Evolutionary conservation across 1,284 basidiomycete species (phyloP).

Genomic region (Cryptococcus sp.): DNA sequence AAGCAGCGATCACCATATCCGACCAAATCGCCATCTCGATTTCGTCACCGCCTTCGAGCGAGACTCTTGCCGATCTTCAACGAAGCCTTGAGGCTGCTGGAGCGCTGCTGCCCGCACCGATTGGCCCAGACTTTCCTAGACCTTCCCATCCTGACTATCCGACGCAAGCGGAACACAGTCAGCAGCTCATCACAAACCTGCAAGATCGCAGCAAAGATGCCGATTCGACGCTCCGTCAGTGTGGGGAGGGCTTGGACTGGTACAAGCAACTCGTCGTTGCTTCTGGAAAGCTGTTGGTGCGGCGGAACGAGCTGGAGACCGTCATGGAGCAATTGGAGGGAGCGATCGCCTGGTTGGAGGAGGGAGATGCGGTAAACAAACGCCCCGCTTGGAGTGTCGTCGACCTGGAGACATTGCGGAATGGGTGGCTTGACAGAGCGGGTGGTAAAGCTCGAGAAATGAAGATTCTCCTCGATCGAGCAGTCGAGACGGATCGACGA

Average conservation of each 20-base stretch:
- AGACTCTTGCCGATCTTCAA: too few relatives aligned
- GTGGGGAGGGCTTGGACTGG: slow-evolving; percentile 19
- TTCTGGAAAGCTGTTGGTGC: slow-evolving; percentile 1
- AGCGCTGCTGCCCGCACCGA: slow-evolving; percentile 11
- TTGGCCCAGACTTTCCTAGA: slow-evolving; percentile 19
- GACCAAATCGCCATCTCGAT: slow-evolving; percentile 14
- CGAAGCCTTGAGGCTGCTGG: slow-evolving; percentile 7
- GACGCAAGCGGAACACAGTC: slow-evolving; percentile 21
- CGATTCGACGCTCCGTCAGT: slow-evolving; percentile 7
- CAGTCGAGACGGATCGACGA: slow-evolving; percentile 8
- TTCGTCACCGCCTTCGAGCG: too few relatives aligned
- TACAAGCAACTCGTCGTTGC: slow-evolving; percentile 18
- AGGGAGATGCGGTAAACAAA: too few relatives aligned
- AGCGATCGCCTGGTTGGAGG: too few relatives aligned
- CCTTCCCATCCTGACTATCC: slow-evolving; percentile 29
- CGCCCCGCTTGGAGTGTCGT: too few relatives aligned
- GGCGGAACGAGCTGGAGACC: neutral
- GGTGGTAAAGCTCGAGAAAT: neutral
- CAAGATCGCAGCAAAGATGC: slow-evolving; percentile 8
- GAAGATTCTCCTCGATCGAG: neutral
- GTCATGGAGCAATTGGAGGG: too few relatives aligned
- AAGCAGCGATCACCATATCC: slow-evolving; percentile 11
- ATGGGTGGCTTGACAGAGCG: too few relatives aligned
- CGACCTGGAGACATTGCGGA: too few relatives aligned
- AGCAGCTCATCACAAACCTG: slow-evolving; percentile 10